Evolutionary conservation across 192 early-diverging fungal genomes (phyloP), one percentile per base, ranked within the genome.

Genomic region (Backusella parvicylindrica): DNA sequence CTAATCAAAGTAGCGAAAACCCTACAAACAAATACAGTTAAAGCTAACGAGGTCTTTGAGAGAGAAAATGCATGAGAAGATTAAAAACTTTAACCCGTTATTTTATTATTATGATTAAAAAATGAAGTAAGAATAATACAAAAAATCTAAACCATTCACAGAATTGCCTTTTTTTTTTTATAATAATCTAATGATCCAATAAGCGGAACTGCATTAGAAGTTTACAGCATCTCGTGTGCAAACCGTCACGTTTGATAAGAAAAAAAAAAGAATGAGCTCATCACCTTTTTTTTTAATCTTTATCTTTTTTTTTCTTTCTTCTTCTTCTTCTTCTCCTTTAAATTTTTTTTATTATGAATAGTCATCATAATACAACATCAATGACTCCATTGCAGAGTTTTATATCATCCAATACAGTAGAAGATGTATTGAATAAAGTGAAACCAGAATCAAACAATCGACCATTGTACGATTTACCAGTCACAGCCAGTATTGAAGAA

Each of bases 401-500:
- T 64, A 67, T 77, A 37, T n/a, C n/a, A 12, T 66, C 76, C 28
- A 71, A 65, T 21, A 78, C 71, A 11, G 66, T 78, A 30, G 66
- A 0, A 11, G 38, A 78, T 68, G 70, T 78, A 11, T 2, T 78
- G n/a, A 26, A 49, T 30, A 63, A 50, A 30, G 68, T 76, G 43
- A 78, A 78, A 43, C 77, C 65, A 6, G 26, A 12, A 28, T 33
- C 68, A 0, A 35, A 40, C 21, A 33, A 31, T 21, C 70, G 77
- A 28, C 23, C 32, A 4, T 53, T 89, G 21, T 79, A 86, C 33
- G 86, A 89, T 76, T 81, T 89, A 37, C 81, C 83, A 30, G 72
- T 82, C 32, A 83, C 67, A 2, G 81, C 84, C 26, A 87, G 86
- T 1, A 76, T 89, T 8, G 88, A 89, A 75, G 77, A 85, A 31